Base-by-base conservation (phyloP, 768 basidiomycete species). In the Chiua virens region DNA sequence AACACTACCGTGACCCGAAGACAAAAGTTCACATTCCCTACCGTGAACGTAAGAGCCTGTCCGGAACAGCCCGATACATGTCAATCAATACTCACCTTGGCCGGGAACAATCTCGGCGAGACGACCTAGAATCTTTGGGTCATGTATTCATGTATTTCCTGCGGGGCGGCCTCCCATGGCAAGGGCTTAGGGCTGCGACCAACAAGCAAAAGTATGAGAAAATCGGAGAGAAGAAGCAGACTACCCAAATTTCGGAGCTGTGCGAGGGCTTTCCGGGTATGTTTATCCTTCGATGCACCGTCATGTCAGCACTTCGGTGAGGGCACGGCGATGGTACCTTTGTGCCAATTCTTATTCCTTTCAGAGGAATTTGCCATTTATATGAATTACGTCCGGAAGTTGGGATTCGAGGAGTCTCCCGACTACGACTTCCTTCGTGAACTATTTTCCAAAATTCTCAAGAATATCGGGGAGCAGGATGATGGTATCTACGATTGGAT, bases 161-260 rank as follows among this genome's bases (percentile, higher is more conserved):
- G 60, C 82, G 96, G 5, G 96, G 96, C 22, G 93, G 94, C 18
- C 79, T 99, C 49, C 96, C 96, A 23, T 99, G 96, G 96, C 96
- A 99, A 69, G 96, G 96, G 41, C 77, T 99, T 55, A 85, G 95
- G 64, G 97, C 96, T 20, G 94, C 94, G 9, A 99, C 96, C 2
- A 98, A 99, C 79, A 98, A 98, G 75, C 96, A 98, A 71, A 98
- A 98, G 75, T 99, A 99, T 68, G 97, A 99, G 73, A 98, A 98
- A 77, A 99, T 99, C 59, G 97, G 96, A 42, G 97, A 97, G 76
- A 98, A 98, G 81, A 99, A 93, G 74, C 96, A 98, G 71, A 88
- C 82, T 8, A 97, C 96, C 15, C 78, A 83, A 8, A 98, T 99
- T 60, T 76, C 82, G 22, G 96, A 99, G 68, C 75, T 99, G 30